These are phyloP conservation scores for Avena atlantica DNA, from an alignment of 176 grass and related monocot species.

Conservation along the genomic window DNA sequence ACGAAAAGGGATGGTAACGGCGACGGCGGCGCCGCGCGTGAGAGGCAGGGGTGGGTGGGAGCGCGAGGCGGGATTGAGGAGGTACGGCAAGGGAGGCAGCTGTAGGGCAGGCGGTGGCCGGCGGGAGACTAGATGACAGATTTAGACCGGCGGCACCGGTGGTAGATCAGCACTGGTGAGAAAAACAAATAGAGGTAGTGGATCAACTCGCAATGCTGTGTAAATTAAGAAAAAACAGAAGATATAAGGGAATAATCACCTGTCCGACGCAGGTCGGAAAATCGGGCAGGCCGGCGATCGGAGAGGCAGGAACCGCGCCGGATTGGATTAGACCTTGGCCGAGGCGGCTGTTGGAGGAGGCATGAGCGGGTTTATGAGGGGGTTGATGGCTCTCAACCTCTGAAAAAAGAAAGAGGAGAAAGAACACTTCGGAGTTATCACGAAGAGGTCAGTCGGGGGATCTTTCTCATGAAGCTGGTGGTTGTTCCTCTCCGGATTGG, in stretches of 20 bases:
- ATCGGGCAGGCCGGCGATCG: not conserved
- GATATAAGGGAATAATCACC: not conserved
- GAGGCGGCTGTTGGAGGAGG: not conserved
- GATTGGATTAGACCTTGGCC: not conserved
- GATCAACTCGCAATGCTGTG: not conserved
- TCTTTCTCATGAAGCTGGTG: not conserved
- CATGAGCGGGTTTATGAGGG: conserved; percentile 1
- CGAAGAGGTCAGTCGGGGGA: not conserved
- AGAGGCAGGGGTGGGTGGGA: not conserved
- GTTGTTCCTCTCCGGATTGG: too few relatives aligned
- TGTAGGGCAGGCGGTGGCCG: not conserved
- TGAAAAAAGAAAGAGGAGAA: not conserved
- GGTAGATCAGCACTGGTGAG: not conserved
- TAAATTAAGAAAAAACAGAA: not conserved
- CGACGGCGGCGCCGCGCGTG: not conserved
- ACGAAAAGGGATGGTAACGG: not conserved
- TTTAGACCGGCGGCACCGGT: not conserved
- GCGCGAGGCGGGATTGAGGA: not conserved
- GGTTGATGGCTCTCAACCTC: not conserved
- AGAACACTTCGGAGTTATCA: not conserved
- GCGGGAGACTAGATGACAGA: not conserved
- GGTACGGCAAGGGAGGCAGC: not conserved
- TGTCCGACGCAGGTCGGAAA: not conserved
- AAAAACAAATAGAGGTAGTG: not conserved
- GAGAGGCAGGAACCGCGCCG: not conserved